Conservation (phyloP, 495 filamentous ascomycete genomes). For the Darksidea phi region DNA sequence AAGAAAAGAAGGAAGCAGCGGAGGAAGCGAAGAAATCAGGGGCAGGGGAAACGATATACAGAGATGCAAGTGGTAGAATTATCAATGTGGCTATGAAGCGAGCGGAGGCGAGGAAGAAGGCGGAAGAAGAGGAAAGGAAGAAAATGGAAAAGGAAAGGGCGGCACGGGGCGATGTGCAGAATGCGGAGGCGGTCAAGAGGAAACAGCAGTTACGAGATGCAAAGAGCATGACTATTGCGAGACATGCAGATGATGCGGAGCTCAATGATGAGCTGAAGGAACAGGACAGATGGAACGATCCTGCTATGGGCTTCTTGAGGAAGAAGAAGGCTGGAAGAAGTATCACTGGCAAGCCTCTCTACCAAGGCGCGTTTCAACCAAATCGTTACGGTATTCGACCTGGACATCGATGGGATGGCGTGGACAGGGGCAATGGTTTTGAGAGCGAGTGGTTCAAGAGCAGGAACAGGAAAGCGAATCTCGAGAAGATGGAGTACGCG, state of each 20-base stretch:
- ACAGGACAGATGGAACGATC: slow-evolving; percentile 84
- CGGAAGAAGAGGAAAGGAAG: slow-evolving; percentile 65
- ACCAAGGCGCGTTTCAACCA: slow-evolving; percentile 74
- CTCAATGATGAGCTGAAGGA: slow-evolving; percentile 81
- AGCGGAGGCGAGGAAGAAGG: slow-evolving; percentile 73
- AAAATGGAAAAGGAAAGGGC: slow-evolving; percentile 61
- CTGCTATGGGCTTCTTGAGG: slow-evolving; percentile 74
- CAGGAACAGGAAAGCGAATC: slow-evolving; percentile 68
- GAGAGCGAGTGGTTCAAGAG: slow-evolving; percentile 93
- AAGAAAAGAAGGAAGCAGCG: slow-evolving; percentile 51
- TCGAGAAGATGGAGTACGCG: slow-evolving; percentile 78
- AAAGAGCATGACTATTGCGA: slow-evolving; percentile 72
- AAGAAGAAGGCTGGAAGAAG: slow-evolving; percentile 53
- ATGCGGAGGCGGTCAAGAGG: slow-evolving; percentile 54
- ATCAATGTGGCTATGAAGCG: slow-evolving; percentile 89
- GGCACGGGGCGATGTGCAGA: slow-evolving; percentile 82
- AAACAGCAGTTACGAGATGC: slow-evolving; percentile 70
- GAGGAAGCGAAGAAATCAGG: slow-evolving; percentile 47
- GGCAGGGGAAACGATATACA: slow-evolving; percentile 74
- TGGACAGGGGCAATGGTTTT: slow-evolving; percentile 91
- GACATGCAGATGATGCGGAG: slow-evolving; percentile 74
- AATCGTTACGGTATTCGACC: slow-evolving; percentile 95
- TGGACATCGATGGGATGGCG: slow-evolving; percentile 94
- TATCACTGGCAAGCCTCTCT: slow-evolving; percentile 67
- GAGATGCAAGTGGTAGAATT: slow-evolving; percentile 87